Evolutionary conservation across 2,329 filamentous ascomycete species (phyloP), one percentile per base, ranked within the genome.

Genomic region (Trichophyton rubrum): DNA sequence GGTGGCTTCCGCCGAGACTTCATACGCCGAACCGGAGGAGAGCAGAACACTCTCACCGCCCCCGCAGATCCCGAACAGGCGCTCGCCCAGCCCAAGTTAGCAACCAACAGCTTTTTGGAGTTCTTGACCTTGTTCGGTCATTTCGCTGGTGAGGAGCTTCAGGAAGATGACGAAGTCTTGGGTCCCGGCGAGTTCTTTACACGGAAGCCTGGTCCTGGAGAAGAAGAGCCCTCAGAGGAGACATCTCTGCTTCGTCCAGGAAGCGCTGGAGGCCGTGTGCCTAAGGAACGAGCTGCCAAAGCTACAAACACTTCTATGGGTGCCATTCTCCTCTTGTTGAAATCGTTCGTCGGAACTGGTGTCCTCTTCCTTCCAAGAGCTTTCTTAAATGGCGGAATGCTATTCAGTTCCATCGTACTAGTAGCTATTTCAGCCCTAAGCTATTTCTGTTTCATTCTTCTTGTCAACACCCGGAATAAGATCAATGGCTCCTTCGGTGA

Each of bases 401-500:
- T 96, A 15, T 99, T 99, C 74, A 96, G 90, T 68, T 96, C 95
- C 70, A 65, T 95, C 58, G 88, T 99, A 15, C 82, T 99, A n/a
- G 78, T 99, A 22, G 82, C 80, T 43, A 89, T 99, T 15, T 91
- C 93, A 5, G 78, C 82, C 1, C 79, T 99, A 62, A 96, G 91
- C 71, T 99, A 96, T 75, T 96, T 96, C 78, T 96, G 91, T 77
- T 99, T 99, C 74, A 90, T 99, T 47, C 80, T 99, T 13, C 82
- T 99, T 35, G 90, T 96, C 64, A 86, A 86, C 62, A 93, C 90
- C 1, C 87, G 93, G 38, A 78, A 96, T 56, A 87, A 84, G 70
- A 83, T 97, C 30, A 87, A 91, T 56, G 90, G 89, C n/a, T 97
- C 93, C 0, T 99, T 97, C 75, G 93, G 93, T 73, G 93, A 97